Percentiles rank a stretch among this genome's conserved stretches.
phyloP scores from a whole-genome alignment of 2,329 filamentous ascomycete genomes.

The Phyllosticta citrichinensis region DNA sequence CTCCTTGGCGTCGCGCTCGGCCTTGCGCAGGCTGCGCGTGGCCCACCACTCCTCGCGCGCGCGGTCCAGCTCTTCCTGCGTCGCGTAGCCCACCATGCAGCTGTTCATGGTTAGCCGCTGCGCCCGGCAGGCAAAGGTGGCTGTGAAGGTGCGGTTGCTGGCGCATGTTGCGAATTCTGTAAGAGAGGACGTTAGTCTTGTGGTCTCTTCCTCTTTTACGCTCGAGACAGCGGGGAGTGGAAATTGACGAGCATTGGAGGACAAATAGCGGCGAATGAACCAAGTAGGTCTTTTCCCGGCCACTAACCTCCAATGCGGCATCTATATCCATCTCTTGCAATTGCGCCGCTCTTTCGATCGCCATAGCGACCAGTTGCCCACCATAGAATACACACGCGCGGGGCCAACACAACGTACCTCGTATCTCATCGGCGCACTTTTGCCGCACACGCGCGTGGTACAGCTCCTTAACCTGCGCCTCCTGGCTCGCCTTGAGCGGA shows the following conservation, averaged over 20 bases:
- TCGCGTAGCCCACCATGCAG: slow-evolving; percentile 85
- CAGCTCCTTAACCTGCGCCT: slow-evolving; percentile 69
- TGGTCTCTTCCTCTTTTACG: neutral
- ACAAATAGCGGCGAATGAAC: no score
- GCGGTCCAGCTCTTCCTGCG: slow-evolving; percentile 72
- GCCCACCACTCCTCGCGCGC: slow-evolving; percentile 93
- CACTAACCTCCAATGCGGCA: neutral
- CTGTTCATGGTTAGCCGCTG: slow-evolving; percentile 81
- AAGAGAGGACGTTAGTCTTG: neutral
- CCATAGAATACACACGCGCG: neutral
- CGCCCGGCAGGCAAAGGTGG: slow-evolving; percentile 74
- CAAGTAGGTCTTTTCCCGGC: neutral
- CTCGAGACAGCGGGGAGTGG: no score
- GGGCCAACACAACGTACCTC: slow-evolving; percentile 24
- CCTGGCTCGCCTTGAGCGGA: slow-evolving; percentile 71
- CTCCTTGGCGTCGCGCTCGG: slow-evolving; percentile 51
- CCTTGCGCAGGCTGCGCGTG: slow-evolving; percentile 58
- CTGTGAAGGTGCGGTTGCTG: slow-evolving; percentile 71
- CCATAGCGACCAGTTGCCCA: no score
- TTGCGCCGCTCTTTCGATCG: no score
- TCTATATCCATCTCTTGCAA: neutral
- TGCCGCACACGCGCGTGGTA: slow-evolving; percentile 71
- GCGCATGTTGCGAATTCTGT: slow-evolving; percentile 88
- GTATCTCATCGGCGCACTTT: slow-evolving; percentile 53
- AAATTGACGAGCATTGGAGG: no score